Percentiles rank a stretch among this genome's conserved stretches.
phyloP scores from a whole-genome alignment of 2,329 filamentous ascomycete species.

The Aspergillus sp. region DNA sequence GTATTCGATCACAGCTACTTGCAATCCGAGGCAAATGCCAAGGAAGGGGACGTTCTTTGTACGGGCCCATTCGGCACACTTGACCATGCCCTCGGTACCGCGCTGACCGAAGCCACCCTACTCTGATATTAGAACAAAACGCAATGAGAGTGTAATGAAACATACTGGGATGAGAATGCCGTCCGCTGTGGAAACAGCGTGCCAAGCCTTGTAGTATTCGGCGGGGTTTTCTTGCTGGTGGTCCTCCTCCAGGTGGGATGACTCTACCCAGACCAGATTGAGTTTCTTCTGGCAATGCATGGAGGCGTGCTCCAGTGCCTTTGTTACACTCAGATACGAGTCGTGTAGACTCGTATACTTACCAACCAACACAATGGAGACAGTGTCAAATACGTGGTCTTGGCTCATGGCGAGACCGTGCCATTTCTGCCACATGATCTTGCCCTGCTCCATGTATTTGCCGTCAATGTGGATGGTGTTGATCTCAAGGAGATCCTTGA shows the following conservation, averaged over 20 bases:
- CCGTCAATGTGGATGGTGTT: slow-evolving; percentile 56
- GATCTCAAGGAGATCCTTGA: slow-evolving; percentile 66
- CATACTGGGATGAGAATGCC: slow-evolving; percentile 51
- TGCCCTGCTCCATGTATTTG: slow-evolving; percentile 61
- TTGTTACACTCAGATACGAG: slow-evolving; percentile 79
- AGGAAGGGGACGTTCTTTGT: slow-evolving; percentile 78
- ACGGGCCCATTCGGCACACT: slow-evolving; percentile 81
- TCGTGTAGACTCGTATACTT: slow-evolving; percentile 88
- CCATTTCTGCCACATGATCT: slow-evolving; percentile 76
- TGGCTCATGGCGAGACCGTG: slow-evolving; percentile 67
- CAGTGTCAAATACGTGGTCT: slow-evolving; percentile 64
- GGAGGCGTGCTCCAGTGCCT: slow-evolving; percentile 84
- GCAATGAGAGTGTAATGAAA: background rate
- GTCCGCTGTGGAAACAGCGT: slow-evolving; percentile 67
- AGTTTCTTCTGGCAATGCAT: slow-evolving; percentile 83
- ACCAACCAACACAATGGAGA: slow-evolving; percentile 84
- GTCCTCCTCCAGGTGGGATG: slow-evolving; percentile 74
- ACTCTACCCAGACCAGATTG: slow-evolving; percentile 79
- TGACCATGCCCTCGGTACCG: slow-evolving; percentile 87
- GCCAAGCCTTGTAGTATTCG: slow-evolving; percentile 83
- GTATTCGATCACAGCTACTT: slow-evolving; percentile 87
- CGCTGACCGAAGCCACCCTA: slow-evolving; percentile 74
- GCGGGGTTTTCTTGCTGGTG: slow-evolving; percentile 63
- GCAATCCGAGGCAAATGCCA: slow-evolving; percentile 90
- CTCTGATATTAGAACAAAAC: background rate